Base-by-base conservation (phyloP, 2,329 filamentous ascomycete species). In the Aspergillus latus region DNA sequence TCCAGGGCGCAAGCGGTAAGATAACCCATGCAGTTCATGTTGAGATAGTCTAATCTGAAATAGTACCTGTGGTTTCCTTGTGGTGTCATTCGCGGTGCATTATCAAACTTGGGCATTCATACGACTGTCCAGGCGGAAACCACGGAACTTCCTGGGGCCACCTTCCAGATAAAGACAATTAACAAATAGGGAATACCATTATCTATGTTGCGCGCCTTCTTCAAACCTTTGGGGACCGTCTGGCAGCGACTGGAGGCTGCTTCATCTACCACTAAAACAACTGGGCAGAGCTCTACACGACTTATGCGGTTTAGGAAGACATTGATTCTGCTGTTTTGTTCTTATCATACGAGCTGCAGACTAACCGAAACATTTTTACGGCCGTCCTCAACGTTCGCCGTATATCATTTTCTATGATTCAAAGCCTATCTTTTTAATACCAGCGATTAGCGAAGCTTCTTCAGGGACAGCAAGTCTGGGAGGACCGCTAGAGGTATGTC, bases 51-150 rank as follows among this genome's bases (percentile, higher is more conserved):
- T 62, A 26, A 62, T 11, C 36, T 21, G 34, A 13, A 21, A 3
- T 49, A 95, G 88, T 97, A 95, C 72, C 80, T 99, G 11, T 97
- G 91, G 84, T 97, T 97, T 68, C 94, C 94, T 6, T 96, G 92
- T 66, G 94, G 94, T 46, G 83, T 99, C 48, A 90, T 99, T 59
- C 84, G 93, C 56, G 94, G 94, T 30, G 92, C 91, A n/a, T 78
- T 99, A 49, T 88, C 92, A n/a, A 92, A 88, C 49, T 80, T 99
- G 78, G 94, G 93, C 5, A 92, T 97, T 65, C 88, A 87, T 66
- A 92, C 92, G 8, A 95, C 88, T 1, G 93, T 99, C 1, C 90
- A 96, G 65, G 94, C 92, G 4, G 94, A 97, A 76, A 89, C 89
- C 53, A 88, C 81, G 54, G 93, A 96, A 71, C 80, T 99, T 53